Percentiles rank a stretch among this genome's conserved stretches.
Evolutionary conservation across 805 yeast genomes (phyloP).

Genomic region (Lipomyces starkeyi): DNA sequence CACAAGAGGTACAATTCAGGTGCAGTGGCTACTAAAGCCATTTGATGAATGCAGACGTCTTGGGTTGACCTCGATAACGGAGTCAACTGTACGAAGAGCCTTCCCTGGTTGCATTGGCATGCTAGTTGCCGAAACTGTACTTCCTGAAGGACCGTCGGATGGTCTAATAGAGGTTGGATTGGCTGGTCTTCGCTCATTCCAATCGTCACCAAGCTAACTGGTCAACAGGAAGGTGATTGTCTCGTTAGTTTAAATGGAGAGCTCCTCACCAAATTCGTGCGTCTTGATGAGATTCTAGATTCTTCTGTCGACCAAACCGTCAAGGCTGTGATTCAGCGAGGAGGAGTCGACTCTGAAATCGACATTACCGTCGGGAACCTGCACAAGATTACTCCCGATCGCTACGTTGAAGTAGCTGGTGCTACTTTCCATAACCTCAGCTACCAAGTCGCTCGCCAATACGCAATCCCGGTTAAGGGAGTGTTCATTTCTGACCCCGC

Average conservation of each 20-base stretch:
- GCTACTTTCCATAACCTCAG: slow-evolving; percentile 85
- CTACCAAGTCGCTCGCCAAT: slow-evolving; percentile 86
- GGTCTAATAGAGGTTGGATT: slow-evolving; percentile 54
- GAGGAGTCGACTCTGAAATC: slow-evolving; percentile 64
- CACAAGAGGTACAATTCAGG: slow-evolving; percentile 90
- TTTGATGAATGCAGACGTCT: slow-evolving; percentile 88
- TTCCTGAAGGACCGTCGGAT: slow-evolving; percentile 87
- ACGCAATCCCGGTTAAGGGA: slow-evolving; percentile 83
- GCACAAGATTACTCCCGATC: slow-evolving; percentile 80
- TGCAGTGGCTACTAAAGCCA: slow-evolving; percentile 82
- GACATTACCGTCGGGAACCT: slow-evolving; percentile 70
- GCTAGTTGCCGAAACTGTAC: slow-evolving; percentile 77
- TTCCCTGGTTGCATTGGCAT: slow-evolving; percentile 82
- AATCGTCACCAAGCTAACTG: not conserved
- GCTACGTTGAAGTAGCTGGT: slow-evolving; percentile 83
- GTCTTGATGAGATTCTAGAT: slow-evolving; percentile 85
- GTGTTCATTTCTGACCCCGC: slow-evolving; percentile 79
- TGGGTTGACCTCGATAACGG: slow-evolving; percentile 79
- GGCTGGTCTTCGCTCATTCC: not conserved
- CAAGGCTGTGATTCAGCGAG: slow-evolving; percentile 69
- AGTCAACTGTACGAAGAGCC: slow-evolving; percentile 64
- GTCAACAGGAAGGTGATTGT: slow-evolving; percentile 73
- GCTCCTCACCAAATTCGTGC: slow-evolving; percentile 69
- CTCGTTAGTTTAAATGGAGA: slow-evolving; percentile 73
- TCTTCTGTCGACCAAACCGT: slow-evolving; percentile 65